Conservation (phyloP, 2,329 filamentous ascomycete genomes). For the Fonsecaea nubica region DNA sequence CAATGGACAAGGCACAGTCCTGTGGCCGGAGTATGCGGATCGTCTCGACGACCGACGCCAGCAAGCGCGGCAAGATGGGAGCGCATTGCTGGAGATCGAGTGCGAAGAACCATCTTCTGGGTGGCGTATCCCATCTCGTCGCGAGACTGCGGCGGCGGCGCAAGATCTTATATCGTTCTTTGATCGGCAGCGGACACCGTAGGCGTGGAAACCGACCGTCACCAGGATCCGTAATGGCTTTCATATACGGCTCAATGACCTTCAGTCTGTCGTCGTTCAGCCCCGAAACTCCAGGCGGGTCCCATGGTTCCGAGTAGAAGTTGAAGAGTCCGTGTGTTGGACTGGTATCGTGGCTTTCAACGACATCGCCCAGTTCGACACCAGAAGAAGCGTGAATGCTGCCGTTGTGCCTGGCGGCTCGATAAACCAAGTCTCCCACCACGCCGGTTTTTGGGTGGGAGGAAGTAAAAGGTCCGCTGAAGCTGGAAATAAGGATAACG, state of each 20-base stretch:
- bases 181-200: slow-evolving; percentile 35
- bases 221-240: slow-evolving; percentile 12
- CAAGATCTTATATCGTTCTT: slow-evolving; percentile 16
- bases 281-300: slow-evolving; percentile 12
- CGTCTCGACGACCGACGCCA: slow-evolving; percentile 60
- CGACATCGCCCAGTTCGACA: slow-evolving; percentile 10
- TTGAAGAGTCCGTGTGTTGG: slow-evolving; percentile 1
- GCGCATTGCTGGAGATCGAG: slow-evolving; percentile 58
- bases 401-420: neutral
- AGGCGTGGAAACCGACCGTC: slow-evolving; percentile 14
- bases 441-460: slow-evolving; percentile 4
- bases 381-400: neutral
- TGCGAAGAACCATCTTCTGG: slow-evolving; percentile 54
- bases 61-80: slow-evolving; percentile 56
- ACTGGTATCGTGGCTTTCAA: neutral
- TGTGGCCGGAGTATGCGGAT: slow-evolving; percentile 59
- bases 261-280: slow-evolving; percentile 6
- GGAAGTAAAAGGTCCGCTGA: slow-evolving; percentile 13
- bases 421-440: slow-evolving; percentile 11
- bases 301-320: slow-evolving; percentile 19
- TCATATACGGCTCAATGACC: slow-evolving; percentile 16
- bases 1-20: slow-evolving; percentile 61
- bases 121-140: slow-evolving; percentile 17
- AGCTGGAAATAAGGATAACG: slow-evolving; percentile 7
- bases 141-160: slow-evolving; percentile 43